These are phyloP conservation scores for Bertia moriformis DNA, from an alignment of 2,329 filamentous ascomycete species.

Conservation along the genomic window DNA sequence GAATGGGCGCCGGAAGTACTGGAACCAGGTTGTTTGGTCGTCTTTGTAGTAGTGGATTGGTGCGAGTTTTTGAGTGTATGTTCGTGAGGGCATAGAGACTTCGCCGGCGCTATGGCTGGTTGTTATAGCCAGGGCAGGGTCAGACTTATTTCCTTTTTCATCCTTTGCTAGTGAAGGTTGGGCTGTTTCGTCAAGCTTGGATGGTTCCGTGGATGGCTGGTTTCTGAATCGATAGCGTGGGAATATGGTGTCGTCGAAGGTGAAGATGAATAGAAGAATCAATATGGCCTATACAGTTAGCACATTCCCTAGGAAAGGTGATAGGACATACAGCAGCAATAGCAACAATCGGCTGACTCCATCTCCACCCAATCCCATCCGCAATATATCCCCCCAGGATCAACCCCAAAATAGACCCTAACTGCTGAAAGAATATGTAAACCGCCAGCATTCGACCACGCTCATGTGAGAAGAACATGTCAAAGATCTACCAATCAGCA, in stretches of 20 bases:
- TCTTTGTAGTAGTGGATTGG: slow-evolving; percentile 12
- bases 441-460: slow-evolving; percentile 18
- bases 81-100: slow-evolving; percentile 6
- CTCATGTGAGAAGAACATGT: slow-evolving; percentile 21
- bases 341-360: slow-evolving; percentile 1
- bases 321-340: neutral
- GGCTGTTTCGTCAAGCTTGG: no score
- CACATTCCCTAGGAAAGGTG: no score
- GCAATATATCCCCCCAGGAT: slow-evolving; percentile 19
- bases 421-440: slow-evolving; percentile 22
- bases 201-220: no score
- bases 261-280: slow-evolving; percentile 1
- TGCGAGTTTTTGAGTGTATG: slow-evolving; percentile 8
- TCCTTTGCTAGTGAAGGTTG: neutral
- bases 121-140: neutral
- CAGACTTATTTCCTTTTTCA: neutral
- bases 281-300: neutral
- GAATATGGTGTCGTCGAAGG: slow-evolving; percentile 14
- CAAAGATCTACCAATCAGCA: slow-evolving; percentile 9
- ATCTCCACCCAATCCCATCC: slow-evolving; percentile 18
- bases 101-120: neutral
- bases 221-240: slow-evolving; percentile 13
- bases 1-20: slow-evolving; percentile 22
- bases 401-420: slow-evolving; percentile 19
- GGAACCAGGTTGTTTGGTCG: slow-evolving; percentile 18